A percentile compares a stretch with the other conserved stretches of the same genome.
phyloP scores from a whole-genome alignment of 1,284 basidiomycete species.

The Mrakiaceae sp. region DNA sequence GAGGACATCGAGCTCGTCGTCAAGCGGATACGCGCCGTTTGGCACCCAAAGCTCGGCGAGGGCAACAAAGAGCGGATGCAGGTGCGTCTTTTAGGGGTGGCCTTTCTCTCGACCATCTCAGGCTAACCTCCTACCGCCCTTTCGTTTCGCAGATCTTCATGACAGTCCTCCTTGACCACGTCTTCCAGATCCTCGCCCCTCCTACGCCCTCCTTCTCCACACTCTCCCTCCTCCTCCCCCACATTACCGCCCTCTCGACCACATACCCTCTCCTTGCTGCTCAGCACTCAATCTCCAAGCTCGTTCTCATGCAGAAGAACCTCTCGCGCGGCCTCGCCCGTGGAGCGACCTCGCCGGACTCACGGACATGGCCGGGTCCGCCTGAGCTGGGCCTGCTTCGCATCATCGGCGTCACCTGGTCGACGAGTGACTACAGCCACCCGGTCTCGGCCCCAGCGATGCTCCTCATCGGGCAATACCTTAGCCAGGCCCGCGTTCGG shows the following conservation, averaged over 20 bases:
- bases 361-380: slow-evolving; percentile 79
- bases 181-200: slow-evolving; percentile 61
- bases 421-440: slow-evolving; percentile 89
- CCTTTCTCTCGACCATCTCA: neutral
- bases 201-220: slow-evolving; percentile 49
- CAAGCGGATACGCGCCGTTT: slow-evolving; percentile 78
- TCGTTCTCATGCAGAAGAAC: slow-evolving; percentile 89
- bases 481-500: slow-evolving; percentile 71
- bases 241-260: slow-evolving; percentile 66
- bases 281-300: slow-evolving; percentile 67
- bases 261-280: slow-evolving; percentile 73
- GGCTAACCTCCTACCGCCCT: neutral
- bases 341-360: slow-evolving; percentile 51
- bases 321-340: slow-evolving; percentile 68
- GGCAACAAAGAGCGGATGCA: slow-evolving; percentile 89
- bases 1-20: slow-evolving; percentile 67
- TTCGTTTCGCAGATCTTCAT: slow-evolving; percentile 47
- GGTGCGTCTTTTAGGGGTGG: slow-evolving; percentile 37
- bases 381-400: slow-evolving; percentile 75
- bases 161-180: slow-evolving; percentile 81
- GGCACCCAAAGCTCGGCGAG: slow-evolving; percentile 79
- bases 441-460: slow-evolving; percentile 76
- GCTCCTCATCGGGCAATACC: slow-evolving; percentile 81
- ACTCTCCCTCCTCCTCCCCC: slow-evolving; percentile 62
- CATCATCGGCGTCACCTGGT: slow-evolving; percentile 72